Base-by-base conservation (phyloP, 495 filamentous ascomycete genomes). In the Penicillium desertorum region DNA sequence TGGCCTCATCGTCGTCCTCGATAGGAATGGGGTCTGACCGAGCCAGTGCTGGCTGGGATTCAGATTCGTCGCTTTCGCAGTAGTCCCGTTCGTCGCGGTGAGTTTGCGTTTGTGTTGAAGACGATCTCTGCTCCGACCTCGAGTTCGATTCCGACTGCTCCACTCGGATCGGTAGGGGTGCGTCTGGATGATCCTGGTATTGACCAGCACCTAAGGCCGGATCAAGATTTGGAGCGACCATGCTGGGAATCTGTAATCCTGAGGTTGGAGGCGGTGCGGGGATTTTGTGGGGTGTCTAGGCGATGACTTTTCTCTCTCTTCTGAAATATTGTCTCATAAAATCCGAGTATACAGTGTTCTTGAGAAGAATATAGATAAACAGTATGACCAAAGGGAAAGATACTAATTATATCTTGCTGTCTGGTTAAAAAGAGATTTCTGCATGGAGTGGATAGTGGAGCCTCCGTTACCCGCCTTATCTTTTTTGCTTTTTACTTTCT, bases 21-120 rank as follows among this genome's bases (percentile, higher is more conserved):
- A 67, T 63, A 0, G 62, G 61, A 27, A 58, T 57, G 2, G 66
- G 66, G 17, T 69, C 66, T 22, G 61, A 69, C 37, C 54, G 52
- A 10, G 57, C 54, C 2, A 68, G 43, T 4, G 59, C 58, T 20
- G 42, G 14, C 22, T 48, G 27, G 45, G 34, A 11, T 9, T 48
- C 32, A 37, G 61, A 53, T 43, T 66, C 63, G 14, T 29, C 20
- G 20, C 51, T 54, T 45, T 55, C 42, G 14, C 44, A 55, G 22
- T 55, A 39, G 8, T 4, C 32, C 14, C 17, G 22, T 17, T 36
- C 17, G 17, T 39, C 32, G 37, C 9, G 12, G 20, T 32, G 37
- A 9, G 7, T 53, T 12, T 32, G 39, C 4, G 16, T 53, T 12
- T 32, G 39, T 1, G 16, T 36, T 34, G 51, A 48, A 39, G n/a